Evolutionary conservation across 2,329 filamentous ascomycete species (phyloP), one percentile per base, ranked within the genome.

Genomic region (Trichoderma sp.): DNA sequence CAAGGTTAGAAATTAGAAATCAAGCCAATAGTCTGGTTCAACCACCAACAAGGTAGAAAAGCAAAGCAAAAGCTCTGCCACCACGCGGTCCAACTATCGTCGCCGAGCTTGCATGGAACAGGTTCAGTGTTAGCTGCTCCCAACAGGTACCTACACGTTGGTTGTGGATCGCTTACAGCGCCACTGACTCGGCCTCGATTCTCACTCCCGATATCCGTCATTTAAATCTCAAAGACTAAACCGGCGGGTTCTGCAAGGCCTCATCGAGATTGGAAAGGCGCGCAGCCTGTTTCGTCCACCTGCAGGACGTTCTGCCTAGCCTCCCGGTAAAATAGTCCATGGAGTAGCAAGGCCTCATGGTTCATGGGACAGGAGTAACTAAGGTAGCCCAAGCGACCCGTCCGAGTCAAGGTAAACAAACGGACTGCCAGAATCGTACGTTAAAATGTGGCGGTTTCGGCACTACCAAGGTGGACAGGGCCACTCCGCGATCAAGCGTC

Each of bases 101-200:
- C 28, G 32, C 15, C 15, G 64, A 67, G 28, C 32, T 53, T 24
- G 39, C 39, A 4, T 18, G 15, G 3, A 39, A 1, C 15, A 43
- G 62, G 24, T 65, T 24, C 24, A 24, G 24, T 24, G 24, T 24
- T 61, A 47, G 26, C 12, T 69, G 57, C 57, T 60, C 30, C 57
- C 57, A 34, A n/a, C n/a, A 57, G 30, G 28, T 60, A 34, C 57
- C 57, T 28, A 32, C 30, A 70, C 30, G 57, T 28, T 26, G 43
- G 36, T 14, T 61, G 67, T 70, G 67, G 67, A 70, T 47, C 66
- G 36, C 39, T 60, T 61, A 51, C 43, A 32, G 56, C 66, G 66
- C 66, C 66, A 62, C 67, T 62, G 67, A 70, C 67, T 70, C 66
- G 66, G 66, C 36, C n/a, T 60, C 67, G 56, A 62, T 70, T 21